Percentiles rank a stretch among this genome's conserved stretches.
These are phyloP conservation scores for Trichosporon sp. DNA, from an alignment of 1,284 basidiomycete genomes.

Conservation along the genomic window DNA sequence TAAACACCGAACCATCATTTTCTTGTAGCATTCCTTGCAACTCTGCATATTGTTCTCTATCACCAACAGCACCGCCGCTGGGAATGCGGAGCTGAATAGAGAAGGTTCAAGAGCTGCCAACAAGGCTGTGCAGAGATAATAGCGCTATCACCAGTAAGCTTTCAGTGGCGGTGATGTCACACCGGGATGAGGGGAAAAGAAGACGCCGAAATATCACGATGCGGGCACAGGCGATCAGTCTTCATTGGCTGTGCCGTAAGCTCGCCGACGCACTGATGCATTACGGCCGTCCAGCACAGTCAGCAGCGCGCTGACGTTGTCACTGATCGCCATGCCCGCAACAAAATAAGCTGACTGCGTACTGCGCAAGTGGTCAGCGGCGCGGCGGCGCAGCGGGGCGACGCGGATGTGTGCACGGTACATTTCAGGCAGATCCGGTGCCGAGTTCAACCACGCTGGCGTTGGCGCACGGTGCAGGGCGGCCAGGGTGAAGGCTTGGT, in stretches of 20 bases:
- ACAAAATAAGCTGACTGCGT: background rate
- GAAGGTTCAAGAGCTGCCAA: background rate
- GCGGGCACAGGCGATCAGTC: conserved; percentile 1
- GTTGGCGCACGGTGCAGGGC: background rate
- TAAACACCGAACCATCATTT: background rate
- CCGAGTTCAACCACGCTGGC: background rate
- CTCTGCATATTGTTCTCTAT: conserved; percentile 1
- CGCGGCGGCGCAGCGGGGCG: background rate
- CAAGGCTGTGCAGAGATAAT: background rate
- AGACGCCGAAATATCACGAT: background rate
- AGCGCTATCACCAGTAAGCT: background rate
- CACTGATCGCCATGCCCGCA: background rate
- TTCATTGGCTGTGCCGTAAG: background rate
- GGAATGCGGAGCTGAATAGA: background rate
- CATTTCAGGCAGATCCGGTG: conserved; percentile 4
- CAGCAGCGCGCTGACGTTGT: background rate
- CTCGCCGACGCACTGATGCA: background rate
- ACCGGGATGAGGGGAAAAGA: background rate
- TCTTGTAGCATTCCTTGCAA: background rate
- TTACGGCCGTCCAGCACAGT: background rate
- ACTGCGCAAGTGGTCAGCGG: background rate
- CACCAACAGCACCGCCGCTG: background rate
- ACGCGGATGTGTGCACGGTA: background rate
- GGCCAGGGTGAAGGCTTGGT: background rate
- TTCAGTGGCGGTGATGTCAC: conserved; percentile 1